Evolutionary conservation across 2,329 filamentous ascomycete genomes (phyloP).

Genomic region (Didymella glomerata): DNA sequence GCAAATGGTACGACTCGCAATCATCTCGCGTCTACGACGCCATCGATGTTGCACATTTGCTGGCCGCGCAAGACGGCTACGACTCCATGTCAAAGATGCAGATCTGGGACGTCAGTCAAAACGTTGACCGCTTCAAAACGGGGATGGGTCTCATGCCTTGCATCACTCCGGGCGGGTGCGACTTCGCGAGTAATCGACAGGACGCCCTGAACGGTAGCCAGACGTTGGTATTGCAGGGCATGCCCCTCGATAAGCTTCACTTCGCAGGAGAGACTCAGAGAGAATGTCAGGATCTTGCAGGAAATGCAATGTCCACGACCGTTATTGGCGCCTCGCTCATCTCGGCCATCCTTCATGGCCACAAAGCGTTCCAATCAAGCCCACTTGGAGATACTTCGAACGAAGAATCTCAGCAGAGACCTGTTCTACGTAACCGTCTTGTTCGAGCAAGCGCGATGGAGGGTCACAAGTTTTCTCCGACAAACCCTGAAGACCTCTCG

Average conservation of each 20-base stretch:
- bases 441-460: slow-evolving; percentile 2
- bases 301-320: slow-evolving; percentile 81
- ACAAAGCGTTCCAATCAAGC: slow-evolving; percentile 16
- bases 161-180: slow-evolving; percentile 71
- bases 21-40: slow-evolving; percentile 71
- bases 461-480: neutral
- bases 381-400: neutral
- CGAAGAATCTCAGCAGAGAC: neutral
- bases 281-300: slow-evolving; percentile 74
- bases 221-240: slow-evolving; percentile 71
- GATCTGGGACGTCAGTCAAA: slow-evolving; percentile 73
- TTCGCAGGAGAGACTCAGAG: slow-evolving; percentile 67
- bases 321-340: slow-evolving; percentile 72
- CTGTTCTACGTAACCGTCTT: neutral
- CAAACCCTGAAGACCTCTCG: slow-evolving; percentile 16
- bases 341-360: slow-evolving; percentile 61
- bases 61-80: slow-evolving; percentile 57
- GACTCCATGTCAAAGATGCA: slow-evolving; percentile 67
- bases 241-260: slow-evolving; percentile 69
- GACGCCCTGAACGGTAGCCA: slow-evolving; percentile 70
- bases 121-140: slow-evolving; percentile 68
- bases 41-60: slow-evolving; percentile 69
- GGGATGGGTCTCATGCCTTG: slow-evolving; percentile 69
- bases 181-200: slow-evolving; percentile 68
- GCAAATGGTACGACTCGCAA: slow-evolving; percentile 59